Evolutionary conservation across 768 basidiomycete species (phyloP).

Genomic region (Lactarius trivialis): DNA sequence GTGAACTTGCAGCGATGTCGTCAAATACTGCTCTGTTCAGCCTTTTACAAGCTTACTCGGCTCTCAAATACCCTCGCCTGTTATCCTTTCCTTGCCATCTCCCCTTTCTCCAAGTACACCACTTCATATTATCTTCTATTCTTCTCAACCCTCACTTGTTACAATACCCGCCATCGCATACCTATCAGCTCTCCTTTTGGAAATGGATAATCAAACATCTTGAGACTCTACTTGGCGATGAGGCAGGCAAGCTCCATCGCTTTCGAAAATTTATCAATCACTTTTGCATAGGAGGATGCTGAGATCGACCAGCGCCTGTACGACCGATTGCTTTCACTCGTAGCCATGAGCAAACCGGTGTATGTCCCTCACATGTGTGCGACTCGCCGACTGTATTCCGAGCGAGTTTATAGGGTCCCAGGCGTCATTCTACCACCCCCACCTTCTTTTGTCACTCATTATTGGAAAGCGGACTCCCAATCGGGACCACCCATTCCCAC

Average conservation of each 20-base stretch:
- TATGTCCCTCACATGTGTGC: conserved; percentile 25
- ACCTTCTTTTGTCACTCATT: conserved; percentile 60
- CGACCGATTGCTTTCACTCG: conserved; percentile 48
- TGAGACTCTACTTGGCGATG: conserved; percentile 40
- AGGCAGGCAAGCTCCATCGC: conserved; percentile 36
- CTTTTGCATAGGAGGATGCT: conserved; percentile 35
- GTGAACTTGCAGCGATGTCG: neutral
- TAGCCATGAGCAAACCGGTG: conserved; percentile 31
- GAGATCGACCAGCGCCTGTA: conserved; percentile 67
- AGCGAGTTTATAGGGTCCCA: conserved; percentile 15
- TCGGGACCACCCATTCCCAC: neutral
- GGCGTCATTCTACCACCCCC: conserved; percentile 32
- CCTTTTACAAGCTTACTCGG: conserved; percentile 47
- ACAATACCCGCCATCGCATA: conserved; percentile 53
- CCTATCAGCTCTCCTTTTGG: conserved; percentile 66
- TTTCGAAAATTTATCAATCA: conserved; percentile 17
- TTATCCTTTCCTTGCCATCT: conserved; percentile 38
- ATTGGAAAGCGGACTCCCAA: conserved; percentile 38
- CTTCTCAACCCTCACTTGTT: conserved; percentile 48
- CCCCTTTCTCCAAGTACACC: conserved; percentile 39
- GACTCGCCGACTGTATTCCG: conserved; percentile 26
- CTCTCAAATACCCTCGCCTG: conserved; percentile 40
- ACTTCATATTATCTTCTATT: conserved; percentile 48
- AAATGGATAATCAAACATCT: conserved; percentile 58
- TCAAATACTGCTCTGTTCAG: conserved; percentile 30